These are phyloP conservation scores for Prunus armeniaca DNA, from an alignment of 306 rosid species.

Conservation along the genomic window DNA sequence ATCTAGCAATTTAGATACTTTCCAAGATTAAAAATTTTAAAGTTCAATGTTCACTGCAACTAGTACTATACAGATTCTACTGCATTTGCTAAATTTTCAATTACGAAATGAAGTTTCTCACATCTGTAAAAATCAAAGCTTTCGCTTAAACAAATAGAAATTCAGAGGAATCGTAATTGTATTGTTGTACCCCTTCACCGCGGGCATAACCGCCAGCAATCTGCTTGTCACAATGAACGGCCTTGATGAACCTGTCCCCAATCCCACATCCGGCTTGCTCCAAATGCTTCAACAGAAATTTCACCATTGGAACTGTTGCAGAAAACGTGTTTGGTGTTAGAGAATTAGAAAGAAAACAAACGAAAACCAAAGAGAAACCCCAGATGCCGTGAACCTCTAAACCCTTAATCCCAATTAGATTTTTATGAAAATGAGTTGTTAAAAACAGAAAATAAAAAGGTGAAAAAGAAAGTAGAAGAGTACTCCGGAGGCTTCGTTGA, in stretches of 20 bases:
- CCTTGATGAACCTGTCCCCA: slow-evolving; percentile 55
- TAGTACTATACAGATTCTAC: neutral
- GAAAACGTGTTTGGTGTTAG: neutral
- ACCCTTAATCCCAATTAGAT: slow-evolving; percentile 1
- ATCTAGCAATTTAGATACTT: neutral
- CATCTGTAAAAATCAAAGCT: neutral
- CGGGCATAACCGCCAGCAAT: slow-evolving; percentile 56
- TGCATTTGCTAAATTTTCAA: neutral
- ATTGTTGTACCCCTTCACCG: slow-evolving; percentile 67
- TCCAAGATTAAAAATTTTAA: neutral
- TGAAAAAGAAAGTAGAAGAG: neutral
- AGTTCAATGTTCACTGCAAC: neutral
- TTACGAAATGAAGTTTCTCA: neutral
- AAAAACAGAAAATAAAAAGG: neutral
- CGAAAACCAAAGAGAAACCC: neutral
- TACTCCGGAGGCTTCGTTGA: slow-evolving; percentile 58
- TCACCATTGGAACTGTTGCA: slow-evolving; percentile 61
- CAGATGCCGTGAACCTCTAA: neutral
- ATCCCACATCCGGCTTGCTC: slow-evolving; percentile 72
- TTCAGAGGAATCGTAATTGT: neutral
- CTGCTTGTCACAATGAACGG: slow-evolving; percentile 42
- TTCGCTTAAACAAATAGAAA: neutral
- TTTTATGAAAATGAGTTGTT: neutral
- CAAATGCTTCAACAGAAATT: slow-evolving; percentile 57
- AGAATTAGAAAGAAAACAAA: neutral